Conservation (phyloP, 176 grass and related monocot species). For the Chrysopogon serrulatus region DNA sequence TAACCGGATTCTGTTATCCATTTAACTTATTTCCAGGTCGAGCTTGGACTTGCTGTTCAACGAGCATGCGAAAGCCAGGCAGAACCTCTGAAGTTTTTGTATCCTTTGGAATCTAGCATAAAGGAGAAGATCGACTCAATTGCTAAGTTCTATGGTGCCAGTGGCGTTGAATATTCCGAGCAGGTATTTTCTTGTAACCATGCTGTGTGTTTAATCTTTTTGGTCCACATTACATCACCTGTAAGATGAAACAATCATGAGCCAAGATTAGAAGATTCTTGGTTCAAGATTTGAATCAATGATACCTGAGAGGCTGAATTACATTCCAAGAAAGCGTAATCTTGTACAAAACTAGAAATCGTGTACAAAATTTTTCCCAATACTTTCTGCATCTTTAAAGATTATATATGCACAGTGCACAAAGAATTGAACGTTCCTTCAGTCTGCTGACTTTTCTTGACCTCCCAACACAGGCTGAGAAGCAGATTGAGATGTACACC, state of each 20-base stretch:
- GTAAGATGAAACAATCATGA: not conserved
- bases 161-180: constrained; percentile 86
- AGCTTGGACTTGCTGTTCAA: constrained; percentile 91
- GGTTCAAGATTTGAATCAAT: not conserved
- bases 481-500: constrained; percentile 92
- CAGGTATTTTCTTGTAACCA: constrained; percentile 37
- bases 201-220: not conserved
- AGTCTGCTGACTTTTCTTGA: constrained; percentile 1
- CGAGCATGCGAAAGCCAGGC: constrained; percentile 79
- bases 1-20: not conserved
- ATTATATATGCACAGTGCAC: not conserved
- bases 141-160: constrained; percentile 85
- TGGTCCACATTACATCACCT: not conserved
- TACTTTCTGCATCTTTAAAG: not conserved
- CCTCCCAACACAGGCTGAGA: constrained; percentile 62
- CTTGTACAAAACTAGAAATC: not conserved
- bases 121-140: constrained; percentile 97
- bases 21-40: constrained; percentile 57
- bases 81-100: constrained; percentile 76
- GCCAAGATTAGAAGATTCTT: not conserved
- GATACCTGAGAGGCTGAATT: not conserved
- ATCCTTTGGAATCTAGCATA: constrained; percentile 76
- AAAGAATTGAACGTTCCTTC: not conserved
- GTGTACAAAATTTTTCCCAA: not conserved
- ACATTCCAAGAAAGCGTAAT: not conserved